Evolutionary conservation across 2,329 filamentous ascomycete species (phyloP), one percentile per base, ranked within the genome.

Genomic region (Diaporthe eres): DNA sequence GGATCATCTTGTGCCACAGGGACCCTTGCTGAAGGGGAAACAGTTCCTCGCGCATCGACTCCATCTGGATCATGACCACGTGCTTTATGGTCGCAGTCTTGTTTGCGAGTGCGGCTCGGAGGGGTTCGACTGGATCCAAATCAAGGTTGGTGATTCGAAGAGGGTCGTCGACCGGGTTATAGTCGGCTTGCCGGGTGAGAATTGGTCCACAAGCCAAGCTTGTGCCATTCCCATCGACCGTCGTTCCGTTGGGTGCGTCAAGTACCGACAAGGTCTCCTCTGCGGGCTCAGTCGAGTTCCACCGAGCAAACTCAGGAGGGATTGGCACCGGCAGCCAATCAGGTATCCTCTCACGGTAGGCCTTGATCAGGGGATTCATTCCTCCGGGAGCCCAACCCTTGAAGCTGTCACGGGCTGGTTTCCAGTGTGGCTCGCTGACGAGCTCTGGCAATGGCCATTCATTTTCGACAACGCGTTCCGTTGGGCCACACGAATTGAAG

Each of bases 11-110:
- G 77, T 82, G 84, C 25, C 87, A 84, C 49, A 85, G 76, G 7
- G 83, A 84, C 1, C 82, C 80, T 74, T 85, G 85, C 51, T 86
- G 86, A 37, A 88, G 78, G 0, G 86, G 86, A 37, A 87, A 88
- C 4, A 87, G 83, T 68, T 88, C 86, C 4, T 84, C 84, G 28
- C 86, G 82, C 0, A 85, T 87, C 58, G 86, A 87, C 73, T 88
- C 86, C 2, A 88, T 80, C n/a, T 86, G 82, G 2, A 88, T 72
- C n/a, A 87, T 76, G 17, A 88, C 78, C 6, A 88, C 81, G 74
- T 88, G 85, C 65, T 85, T 85, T 72, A 88, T 84, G 13, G 82
- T 81, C 9, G 86, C 79, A 17, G 73, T 73, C 5, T 72, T 78
- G 1, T 80, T 77, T 10, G 77, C 49, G 8, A 85, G 72, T 55